Evolutionary conservation across 306 rosid species (phyloP).

Genomic region (Rosa persica): DNA sequence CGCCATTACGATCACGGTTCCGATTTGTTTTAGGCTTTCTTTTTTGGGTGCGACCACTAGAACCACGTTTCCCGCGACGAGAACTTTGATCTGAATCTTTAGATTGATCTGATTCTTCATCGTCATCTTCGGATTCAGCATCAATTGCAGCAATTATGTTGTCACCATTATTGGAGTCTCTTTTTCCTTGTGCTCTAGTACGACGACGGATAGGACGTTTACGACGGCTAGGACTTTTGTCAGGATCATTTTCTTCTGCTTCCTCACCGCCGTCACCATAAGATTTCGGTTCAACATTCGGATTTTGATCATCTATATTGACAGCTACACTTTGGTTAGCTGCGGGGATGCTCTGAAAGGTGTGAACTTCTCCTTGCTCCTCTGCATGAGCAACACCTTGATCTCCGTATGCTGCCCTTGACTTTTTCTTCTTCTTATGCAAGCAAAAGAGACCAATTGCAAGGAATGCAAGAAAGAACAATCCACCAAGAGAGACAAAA

Average conservation of each 20-base stretch:
- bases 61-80: neutral
- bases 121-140: neutral
- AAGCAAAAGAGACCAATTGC: conserved; percentile 26
- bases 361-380: neutral
- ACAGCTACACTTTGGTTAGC: neutral
- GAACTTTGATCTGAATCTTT: neutral
- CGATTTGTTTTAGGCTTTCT: neutral
- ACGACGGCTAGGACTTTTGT: neutral
- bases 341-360: neutral
- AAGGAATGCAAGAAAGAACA: conserved; percentile 31
- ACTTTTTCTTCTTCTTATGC: conserved; percentile 15
- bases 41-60: neutral
- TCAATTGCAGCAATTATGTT: neutral
- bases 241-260: neutral
- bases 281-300: neutral
- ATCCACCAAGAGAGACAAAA: conserved; percentile 24
- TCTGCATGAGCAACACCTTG: neutral
- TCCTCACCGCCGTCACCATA: neutral
- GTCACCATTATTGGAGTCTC: neutral
- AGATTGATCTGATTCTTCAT: neutral
- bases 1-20: neutral
- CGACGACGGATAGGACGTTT: neutral
- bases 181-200: neutral
- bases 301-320: neutral
- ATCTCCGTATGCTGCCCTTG: neutral